Percentiles rank a stretch among this genome's conserved stretches.
Evolutionary conservation across 2,329 filamentous ascomycete species (phyloP).

Genomic region (Phyllosticta citriasiana): DNA sequence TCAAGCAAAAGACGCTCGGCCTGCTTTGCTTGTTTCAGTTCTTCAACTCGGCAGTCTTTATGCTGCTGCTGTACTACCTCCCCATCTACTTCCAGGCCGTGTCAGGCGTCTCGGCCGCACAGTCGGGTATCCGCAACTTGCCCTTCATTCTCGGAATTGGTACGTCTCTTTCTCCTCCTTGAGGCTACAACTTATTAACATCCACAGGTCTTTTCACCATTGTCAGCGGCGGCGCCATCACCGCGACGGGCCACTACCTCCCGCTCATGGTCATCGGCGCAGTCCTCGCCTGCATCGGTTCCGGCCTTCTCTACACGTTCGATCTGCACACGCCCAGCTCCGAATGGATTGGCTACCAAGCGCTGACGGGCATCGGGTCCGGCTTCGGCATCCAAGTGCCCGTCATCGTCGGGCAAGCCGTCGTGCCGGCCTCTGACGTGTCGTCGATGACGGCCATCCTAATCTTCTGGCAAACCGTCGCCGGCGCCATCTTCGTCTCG

Average conservation of each 20-base stretch:
- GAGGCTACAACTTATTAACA: neutral
- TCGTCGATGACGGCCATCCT: conserved; percentile 30
- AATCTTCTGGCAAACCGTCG: conserved; percentile 34
- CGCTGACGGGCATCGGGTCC: conserved; percentile 34
- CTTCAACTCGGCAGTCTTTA: conserved; percentile 26
- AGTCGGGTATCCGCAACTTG: conserved; percentile 33
- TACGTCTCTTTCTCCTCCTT: conserved; percentile 11
- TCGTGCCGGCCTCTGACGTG: conserved; percentile 27
- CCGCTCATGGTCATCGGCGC: conserved; percentile 23
- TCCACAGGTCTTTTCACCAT: conserved; percentile 16
- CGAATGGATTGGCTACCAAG: conserved; percentile 41
- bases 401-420: conserved; percentile 31
- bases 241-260: conserved; percentile 25
- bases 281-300: conserved; percentile 23
- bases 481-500: conserved; percentile 33
- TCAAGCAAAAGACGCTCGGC: conserved; percentile 28
- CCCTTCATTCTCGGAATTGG: conserved; percentile 28
- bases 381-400: conserved; percentile 34
- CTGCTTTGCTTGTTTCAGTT: conserved; percentile 27
- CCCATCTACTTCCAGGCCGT: conserved; percentile 42
- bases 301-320: conserved; percentile 35
- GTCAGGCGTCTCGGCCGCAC: conserved; percentile 21
- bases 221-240: conserved; percentile 16
- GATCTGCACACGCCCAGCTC: conserved; percentile 25
- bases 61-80: conserved; percentile 35